phyloP scores from a whole-genome alignment of 768 basidiomycete species.

The Cystobasidium onofrii region DNA sequence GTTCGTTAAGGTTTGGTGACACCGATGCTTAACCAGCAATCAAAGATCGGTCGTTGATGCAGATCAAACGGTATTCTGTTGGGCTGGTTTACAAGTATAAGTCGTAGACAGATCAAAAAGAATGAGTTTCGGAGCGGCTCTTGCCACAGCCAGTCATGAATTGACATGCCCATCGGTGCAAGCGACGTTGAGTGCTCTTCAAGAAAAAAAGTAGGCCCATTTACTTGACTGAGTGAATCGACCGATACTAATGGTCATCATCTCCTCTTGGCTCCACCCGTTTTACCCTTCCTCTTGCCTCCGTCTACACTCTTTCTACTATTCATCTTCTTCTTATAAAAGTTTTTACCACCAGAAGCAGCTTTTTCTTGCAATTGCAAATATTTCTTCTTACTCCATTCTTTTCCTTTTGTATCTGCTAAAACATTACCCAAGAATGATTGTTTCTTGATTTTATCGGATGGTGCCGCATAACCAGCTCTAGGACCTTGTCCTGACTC shows the following conservation, averaged over 20 bases:
- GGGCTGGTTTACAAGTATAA: no score
- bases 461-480: slow-evolving; percentile 10
- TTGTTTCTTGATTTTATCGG: not conserved
- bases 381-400: slow-evolving; percentile 14
- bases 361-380: slow-evolving; percentile 26
- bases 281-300: slow-evolving; percentile 4
- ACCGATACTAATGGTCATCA: not conserved
- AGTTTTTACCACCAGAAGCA: slow-evolving; percentile 3
- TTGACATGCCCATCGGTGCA: no score
- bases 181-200: no score
- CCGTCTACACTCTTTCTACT: not conserved
- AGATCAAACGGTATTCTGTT: no score
- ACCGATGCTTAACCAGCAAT: no score
- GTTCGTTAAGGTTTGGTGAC: no score
- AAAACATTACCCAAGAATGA: slow-evolving; percentile 9
- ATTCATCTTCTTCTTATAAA: slow-evolving; percentile 6
- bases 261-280: not conserved
- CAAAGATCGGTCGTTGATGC: no score
- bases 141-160: no score
- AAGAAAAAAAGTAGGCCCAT: no score
- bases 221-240: no score
- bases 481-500: slow-evolving; percentile 7
- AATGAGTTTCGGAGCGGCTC: no score
- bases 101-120: no score
- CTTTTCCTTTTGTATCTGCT: slow-evolving; percentile 14